These are phyloP conservation scores for Knoxia roxburghii DNA, from an alignment of 257 asterid species.

Conservation along the genomic window DNA sequence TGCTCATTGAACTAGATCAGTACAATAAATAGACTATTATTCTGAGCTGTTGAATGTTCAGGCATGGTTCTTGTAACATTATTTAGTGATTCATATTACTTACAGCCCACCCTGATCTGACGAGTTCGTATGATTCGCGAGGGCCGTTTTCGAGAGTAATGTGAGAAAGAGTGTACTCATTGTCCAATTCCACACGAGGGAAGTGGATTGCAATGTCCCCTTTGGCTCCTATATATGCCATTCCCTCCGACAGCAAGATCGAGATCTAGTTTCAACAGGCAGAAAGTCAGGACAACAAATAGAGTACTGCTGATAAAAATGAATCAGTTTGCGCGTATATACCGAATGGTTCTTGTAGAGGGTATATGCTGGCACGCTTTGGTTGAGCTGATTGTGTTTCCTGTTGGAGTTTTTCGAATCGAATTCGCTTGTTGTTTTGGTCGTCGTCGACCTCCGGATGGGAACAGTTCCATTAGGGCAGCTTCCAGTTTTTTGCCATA, in stretches of 20 bases:
- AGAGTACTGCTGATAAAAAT: too few species aligned
- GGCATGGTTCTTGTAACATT: too few species aligned
- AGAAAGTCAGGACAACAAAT: neutral
- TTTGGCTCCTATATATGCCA: conserved; percentile 55
- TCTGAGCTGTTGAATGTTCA: too few species aligned
- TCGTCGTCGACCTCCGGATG: conserved; percentile 33
- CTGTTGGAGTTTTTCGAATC: conserved; percentile 9
- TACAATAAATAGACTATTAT: too few species aligned
- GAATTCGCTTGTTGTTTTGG: neutral
- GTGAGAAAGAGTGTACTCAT: conserved; percentile 52
- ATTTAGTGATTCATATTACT: conserved; percentile 18
- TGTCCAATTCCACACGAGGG: conserved; percentile 49
- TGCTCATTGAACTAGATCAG: too few species aligned
- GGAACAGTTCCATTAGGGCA: conserved; percentile 73
- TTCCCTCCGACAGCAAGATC: conserved; percentile 46
- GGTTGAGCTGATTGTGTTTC: conserved; percentile 11
- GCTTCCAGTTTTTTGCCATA: conserved; percentile 60
- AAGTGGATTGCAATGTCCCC: conserved; percentile 49
- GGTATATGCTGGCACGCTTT: conserved; percentile 22
- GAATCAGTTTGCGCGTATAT: too few species aligned
- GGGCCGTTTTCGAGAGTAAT: conserved; percentile 49
- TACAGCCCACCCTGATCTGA: conserved; percentile 68
- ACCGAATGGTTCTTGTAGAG: conserved; percentile 48
- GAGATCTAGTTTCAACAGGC: conserved; percentile 32
- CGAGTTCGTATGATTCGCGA: conserved; percentile 24